Conservation (phyloP, 2,329 filamentous ascomycete genomes). For the Cytospora paraplurivora region DNA sequence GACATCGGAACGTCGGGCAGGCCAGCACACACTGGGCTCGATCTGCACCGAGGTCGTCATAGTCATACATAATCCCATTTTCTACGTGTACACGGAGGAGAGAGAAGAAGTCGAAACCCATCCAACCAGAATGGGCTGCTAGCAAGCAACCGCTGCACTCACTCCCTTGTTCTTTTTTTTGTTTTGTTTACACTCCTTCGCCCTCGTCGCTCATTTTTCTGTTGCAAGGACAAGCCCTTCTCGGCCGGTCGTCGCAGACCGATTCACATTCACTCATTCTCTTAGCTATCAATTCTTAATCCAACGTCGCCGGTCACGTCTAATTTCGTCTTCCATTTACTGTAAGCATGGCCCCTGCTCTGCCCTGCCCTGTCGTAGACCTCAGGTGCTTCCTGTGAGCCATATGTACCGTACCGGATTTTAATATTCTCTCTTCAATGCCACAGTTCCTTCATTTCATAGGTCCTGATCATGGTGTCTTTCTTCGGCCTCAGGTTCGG, state of each 20-base stretch:
- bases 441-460: conserved; percentile 7
- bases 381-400: too few relatives aligned
- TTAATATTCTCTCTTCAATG: neutral
- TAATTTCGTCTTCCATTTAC: conserved; percentile 9
- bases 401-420: neutral
- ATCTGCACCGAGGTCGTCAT: neutral
- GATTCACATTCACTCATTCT: neutral
- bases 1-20: conserved; percentile 6
- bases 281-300: neutral
- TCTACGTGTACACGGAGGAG: conserved; percentile 2
- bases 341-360: neutral
- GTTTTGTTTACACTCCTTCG: conserved; percentile 11
- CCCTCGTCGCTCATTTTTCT: conserved; percentile 17
- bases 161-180: conserved; percentile 1
- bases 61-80: conserved; percentile 1
- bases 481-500: conserved; percentile 61
- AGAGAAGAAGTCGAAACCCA: neutral
- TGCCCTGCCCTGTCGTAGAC: neutral
- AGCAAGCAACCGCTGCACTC: conserved; percentile 15
- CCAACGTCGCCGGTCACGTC: conserved; percentile 1
- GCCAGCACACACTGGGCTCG: neutral
- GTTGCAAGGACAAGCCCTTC: neutral
- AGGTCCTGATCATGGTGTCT: conserved; percentile 51
- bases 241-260: conserved; percentile 1
- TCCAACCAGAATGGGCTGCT: conserved; percentile 24